Evolutionary conservation across 768 basidiomycete genomes (phyloP).

Genomic region (Solioccasus polychromus): DNA sequence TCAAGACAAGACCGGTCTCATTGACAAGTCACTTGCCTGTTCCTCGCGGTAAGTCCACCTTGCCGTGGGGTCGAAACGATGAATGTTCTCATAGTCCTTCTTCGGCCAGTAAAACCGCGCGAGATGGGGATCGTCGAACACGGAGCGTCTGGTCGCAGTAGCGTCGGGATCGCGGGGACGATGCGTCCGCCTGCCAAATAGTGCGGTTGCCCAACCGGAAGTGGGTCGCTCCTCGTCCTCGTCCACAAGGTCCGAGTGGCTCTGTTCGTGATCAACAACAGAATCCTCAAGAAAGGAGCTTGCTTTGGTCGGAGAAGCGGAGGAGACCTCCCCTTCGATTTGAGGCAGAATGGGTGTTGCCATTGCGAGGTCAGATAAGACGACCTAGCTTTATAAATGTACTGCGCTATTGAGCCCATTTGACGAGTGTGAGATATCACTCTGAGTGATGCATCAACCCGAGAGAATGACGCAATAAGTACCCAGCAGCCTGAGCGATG

Average conservation of each 20-base stretch:
- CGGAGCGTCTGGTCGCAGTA: conserved; percentile 48
- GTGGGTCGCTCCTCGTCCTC: conserved; percentile 2
- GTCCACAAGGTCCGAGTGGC: conserved; percentile 1
- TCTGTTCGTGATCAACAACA: not conserved
- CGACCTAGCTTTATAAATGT: too few species aligned
- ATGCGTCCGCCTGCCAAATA: not conserved
- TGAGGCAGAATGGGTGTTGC: not conserved
- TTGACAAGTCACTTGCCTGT: conserved; percentile 26
- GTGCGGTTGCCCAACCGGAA: not conserved
- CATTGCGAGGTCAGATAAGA: conserved; percentile 1
- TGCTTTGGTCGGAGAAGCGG: not conserved
- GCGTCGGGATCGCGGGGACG: conserved; percentile 29
- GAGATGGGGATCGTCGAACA: conserved; percentile 49
- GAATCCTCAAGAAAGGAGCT: not conserved
- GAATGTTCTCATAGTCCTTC: conserved; percentile 50
- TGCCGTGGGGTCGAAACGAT: conserved; percentile 53
- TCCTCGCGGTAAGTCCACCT: conserved; percentile 63
- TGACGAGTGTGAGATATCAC: too few species aligned
- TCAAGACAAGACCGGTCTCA: not conserved
- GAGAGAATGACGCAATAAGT: not conserved
- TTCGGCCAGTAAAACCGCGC: too few species aligned
- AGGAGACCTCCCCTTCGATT: not conserved
- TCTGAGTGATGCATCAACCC: not conserved
- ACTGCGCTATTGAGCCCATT: too few species aligned
- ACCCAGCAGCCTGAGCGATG: too few species aligned